Conservation (phyloP, 805 yeast species). For the Saccharomyces mikatae region DNA sequence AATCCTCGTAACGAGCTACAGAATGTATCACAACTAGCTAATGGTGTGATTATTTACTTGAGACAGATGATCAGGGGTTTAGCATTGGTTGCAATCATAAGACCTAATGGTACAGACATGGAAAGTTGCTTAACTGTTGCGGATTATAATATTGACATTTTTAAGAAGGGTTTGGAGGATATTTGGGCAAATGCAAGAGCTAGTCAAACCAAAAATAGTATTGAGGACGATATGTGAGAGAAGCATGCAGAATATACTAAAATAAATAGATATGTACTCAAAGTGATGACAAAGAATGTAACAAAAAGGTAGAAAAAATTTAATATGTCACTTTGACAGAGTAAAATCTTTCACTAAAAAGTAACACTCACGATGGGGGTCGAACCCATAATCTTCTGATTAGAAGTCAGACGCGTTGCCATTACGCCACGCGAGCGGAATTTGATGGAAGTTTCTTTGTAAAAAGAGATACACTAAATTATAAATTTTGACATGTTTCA, state of each 20-base stretch:
- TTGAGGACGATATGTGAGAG: background rate
- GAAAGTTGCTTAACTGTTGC: conserved; percentile 55
- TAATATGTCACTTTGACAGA: too few relatives aligned
- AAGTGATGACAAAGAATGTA: background rate
- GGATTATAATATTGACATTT: conserved; percentile 80
- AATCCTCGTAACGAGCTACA: conserved; percentile 34
- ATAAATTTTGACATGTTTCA: too few relatives aligned
- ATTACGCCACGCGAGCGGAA: conserved; percentile 44
- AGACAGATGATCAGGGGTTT: conserved; percentile 90
- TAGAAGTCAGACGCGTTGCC: conserved; percentile 53
- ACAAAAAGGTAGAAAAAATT: background rate
- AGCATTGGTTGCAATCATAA: conserved; percentile 79
- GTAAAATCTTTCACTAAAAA: conserved; percentile 5
- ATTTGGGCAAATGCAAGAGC: conserved; percentile 39
- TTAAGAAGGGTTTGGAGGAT: conserved; percentile 66
- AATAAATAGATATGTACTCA: background rate
- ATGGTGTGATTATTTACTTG: conserved; percentile 76
- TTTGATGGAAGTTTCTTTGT: too few relatives aligned
- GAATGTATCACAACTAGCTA: conserved; percentile 68
- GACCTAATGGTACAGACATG: conserved; percentile 50
- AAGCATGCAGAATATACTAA: background rate
- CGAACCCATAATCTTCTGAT: conserved; percentile 50
- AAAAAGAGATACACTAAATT: too few relatives aligned
- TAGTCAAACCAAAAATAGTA: conserved; percentile 1
- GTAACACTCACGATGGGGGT: conserved; percentile 50